phyloP scores from a whole-genome alignment of 139 green algal genomes.

The Monoraphidium neglectum region DNA sequence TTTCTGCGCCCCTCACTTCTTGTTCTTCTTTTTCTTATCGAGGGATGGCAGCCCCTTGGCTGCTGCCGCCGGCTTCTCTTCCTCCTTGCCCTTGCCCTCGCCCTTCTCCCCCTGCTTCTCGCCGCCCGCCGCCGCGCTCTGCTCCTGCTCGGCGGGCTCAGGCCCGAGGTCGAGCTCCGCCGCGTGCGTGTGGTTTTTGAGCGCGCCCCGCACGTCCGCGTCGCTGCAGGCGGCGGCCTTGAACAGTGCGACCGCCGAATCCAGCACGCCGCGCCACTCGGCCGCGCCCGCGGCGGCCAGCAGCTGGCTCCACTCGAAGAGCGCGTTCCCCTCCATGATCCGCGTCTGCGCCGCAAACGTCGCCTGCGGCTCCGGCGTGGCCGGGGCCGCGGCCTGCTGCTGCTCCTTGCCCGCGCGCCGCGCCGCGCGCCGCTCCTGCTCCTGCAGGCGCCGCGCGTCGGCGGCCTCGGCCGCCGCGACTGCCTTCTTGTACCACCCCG shows the following conservation, averaged over 20 bases:
- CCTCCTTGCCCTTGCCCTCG: slow-evolving; percentile 14
- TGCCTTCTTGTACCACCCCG: not conserved
- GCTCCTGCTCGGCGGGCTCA: slow-evolving; percentile 41
- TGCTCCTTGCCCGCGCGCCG: not conserved
- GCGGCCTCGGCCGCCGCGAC: not conserved
- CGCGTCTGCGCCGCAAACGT: slow-evolving; percentile 40
- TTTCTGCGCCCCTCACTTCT: not conserved
- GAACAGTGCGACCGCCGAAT: slow-evolving; percentile 71
- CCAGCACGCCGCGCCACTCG: slow-evolving; percentile 55
- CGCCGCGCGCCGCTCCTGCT: not conserved
- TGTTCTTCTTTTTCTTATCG: slow-evolving; percentile 50
- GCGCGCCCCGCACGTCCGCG: slow-evolving; percentile 67
- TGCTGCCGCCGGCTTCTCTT: slow-evolving; percentile 9
- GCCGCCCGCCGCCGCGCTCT: slow-evolving; percentile 2
- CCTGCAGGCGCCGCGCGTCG: not conserved
- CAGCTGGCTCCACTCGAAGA: slow-evolving; percentile 80
- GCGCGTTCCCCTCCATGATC: slow-evolving; percentile 80
- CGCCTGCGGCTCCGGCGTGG: not conserved
- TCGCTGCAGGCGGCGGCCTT: slow-evolving; percentile 57
- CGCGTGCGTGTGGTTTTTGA: slow-evolving; percentile 64
- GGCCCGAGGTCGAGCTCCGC: slow-evolving; percentile 55
- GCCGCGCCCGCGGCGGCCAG: slow-evolving; percentile 8
- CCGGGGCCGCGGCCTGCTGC: not conserved
- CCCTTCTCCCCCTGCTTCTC: not conserved
- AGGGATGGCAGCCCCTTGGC: slow-evolving; percentile 63